phyloP scores from a whole-genome alignment of 768 basidiomycete species.

The Asterophora parasitica region DNA sequence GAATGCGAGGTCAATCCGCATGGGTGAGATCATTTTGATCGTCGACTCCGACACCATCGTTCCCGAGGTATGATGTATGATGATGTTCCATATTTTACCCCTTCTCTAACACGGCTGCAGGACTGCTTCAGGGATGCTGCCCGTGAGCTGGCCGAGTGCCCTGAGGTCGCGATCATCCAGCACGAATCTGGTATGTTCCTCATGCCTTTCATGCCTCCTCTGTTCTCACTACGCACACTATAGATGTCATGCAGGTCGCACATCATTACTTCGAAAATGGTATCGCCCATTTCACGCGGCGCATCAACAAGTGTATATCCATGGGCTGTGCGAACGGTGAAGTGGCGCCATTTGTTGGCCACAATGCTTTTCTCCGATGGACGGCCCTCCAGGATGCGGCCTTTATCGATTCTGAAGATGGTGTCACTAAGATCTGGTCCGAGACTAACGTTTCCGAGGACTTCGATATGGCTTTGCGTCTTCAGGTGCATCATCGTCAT shows the following conservation, averaged over 20 bases:
- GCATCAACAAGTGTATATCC: slow-evolving; percentile 81
- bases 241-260: slow-evolving; percentile 87
- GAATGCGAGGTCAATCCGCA: slow-evolving; percentile 68
- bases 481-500: slow-evolving; percentile 34
- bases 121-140: slow-evolving; percentile 91
- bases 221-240: neutral
- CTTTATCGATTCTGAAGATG: slow-evolving; percentile 63
- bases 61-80: slow-evolving; percentile 48
- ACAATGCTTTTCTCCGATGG: slow-evolving; percentile 90
- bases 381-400: slow-evolving; percentile 83
- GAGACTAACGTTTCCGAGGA: slow-evolving; percentile 81
- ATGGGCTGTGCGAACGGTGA: slow-evolving; percentile 80
- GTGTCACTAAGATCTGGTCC: slow-evolving; percentile 72
- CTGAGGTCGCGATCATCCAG: slow-evolving; percentile 85
- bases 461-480: slow-evolving; percentile 73
- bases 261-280: slow-evolving; percentile 90
- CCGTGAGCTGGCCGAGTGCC: slow-evolving; percentile 75
- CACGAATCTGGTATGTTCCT: slow-evolving; percentile 69
- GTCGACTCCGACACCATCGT: slow-evolving; percentile 80
- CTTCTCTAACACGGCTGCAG: slow-evolving; percentile 24
- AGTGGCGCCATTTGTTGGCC: slow-evolving; percentile 79
- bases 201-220: neutral
- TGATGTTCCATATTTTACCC: neutral
- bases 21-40: slow-evolving; percentile 77
- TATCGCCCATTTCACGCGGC: slow-evolving; percentile 81